Evolutionary conservation across 441 rosid species (phyloP), one percentile per base, ranked within the genome.

Genomic region (Pelargonium citronellum): DNA sequence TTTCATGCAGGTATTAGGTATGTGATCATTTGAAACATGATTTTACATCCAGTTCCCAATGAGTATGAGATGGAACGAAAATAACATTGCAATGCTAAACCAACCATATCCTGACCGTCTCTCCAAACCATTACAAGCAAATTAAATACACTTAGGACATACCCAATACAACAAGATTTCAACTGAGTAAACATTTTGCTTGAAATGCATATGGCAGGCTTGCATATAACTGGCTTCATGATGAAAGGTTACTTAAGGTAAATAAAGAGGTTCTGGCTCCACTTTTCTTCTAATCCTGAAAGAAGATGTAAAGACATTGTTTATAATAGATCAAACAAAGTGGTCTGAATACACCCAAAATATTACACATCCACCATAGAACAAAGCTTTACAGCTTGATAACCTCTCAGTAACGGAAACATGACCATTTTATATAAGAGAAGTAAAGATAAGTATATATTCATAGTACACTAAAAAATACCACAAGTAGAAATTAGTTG

Each of bases 211-310:
- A 57, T 57, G 22, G 7, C 63, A 7, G 63, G 63, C 37, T 9
- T 60, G 22, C 41, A 37, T 37, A 37, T 22, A 17, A 22, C 37
- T 60, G 34, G 27, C 64, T 60, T 15, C 64, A 60, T 22, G 27
- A 15, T 60, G 17, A 20, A 10, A 22, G 41, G 41, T n/a, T 49
- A 13, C 67, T 71, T 51, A 67, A 68, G 90, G 84, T 47, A 62
- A 79, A 73, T 79, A 95, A 9, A 89, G 88, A 69, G 97, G 96
- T 83, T 88, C 89, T 0, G 97, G 90, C 79, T 87, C 84, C 63
- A 75, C 86, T 79, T 84, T 88, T 74, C 96, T 81, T 81, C 83
- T 86, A 47, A 94, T 90, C 97, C 99, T 91, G 81, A 22, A 53
- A 83, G 71, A 24, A 66, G 0, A 75, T 39, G 66, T 41, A 70